Conservation (phyloP, 192 early-diverging fungal genomes). For the Coemansia sp. region DNA sequence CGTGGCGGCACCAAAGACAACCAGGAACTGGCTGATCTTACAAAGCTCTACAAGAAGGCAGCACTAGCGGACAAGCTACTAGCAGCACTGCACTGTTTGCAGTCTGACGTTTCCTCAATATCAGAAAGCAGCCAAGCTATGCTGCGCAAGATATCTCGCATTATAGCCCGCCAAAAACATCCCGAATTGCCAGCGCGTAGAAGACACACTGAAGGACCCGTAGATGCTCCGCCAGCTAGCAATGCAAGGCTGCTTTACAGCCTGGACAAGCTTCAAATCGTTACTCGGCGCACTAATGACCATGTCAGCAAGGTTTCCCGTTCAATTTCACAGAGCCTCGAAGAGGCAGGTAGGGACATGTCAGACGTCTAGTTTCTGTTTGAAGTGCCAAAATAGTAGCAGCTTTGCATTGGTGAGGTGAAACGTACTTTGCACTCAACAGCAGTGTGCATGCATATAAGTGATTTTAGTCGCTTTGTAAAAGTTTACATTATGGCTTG, state of each 20-base stretch:
- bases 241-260: not conserved
- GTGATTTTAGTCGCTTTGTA: too few species aligned
- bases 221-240: too few species aligned
- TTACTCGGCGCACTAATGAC: not conserved
- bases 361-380: too few species aligned
- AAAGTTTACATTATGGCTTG: too few species aligned
- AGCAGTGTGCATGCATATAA: too few species aligned
- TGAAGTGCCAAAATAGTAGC: too few species aligned
- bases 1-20: not conserved
- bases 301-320: not conserved
- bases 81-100: not conserved
- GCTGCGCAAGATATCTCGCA: not conserved
- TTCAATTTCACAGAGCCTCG: not conserved
- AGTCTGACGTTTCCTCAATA: not conserved
- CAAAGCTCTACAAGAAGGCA: not conserved
- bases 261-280: not conserved
- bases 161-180: not conserved
- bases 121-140: not conserved
- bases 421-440: too few species aligned
- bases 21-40: not conserved
- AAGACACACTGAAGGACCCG: too few species aligned
- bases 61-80: conserved; percentile 2
- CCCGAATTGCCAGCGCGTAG: too few species aligned
- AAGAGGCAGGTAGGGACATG: not conserved
- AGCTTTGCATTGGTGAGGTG: too few species aligned